Conservation (phyloP, 805 yeast genomes). For the Myxozyma melibiosi region DNA sequence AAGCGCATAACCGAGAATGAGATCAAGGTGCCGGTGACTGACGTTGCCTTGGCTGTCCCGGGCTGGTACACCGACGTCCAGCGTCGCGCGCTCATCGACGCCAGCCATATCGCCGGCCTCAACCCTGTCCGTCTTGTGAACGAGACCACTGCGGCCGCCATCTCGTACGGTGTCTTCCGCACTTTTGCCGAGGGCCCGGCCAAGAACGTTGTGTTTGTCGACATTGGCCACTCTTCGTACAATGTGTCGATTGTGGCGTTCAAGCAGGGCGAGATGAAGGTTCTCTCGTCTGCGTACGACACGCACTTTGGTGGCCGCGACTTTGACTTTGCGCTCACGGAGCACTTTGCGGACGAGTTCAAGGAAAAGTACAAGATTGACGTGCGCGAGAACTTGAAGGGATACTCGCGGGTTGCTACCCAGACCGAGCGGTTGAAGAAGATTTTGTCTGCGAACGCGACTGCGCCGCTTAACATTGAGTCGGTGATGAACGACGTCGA, state of each 20-base stretch:
- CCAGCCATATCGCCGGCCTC: constrained; percentile 92
- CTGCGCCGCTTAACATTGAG: constrained; percentile 94
- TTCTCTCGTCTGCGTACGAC: constrained; percentile 89
- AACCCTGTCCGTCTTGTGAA: constrained; percentile 98
- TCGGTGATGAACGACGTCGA: constrained; percentile 97
- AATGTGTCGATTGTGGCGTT: constrained; percentile 87
- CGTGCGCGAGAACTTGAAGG: constrained; percentile 88
- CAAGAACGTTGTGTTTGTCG: constrained; percentile 87
- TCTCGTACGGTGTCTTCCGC: constrained; percentile 98
- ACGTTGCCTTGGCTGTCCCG: constrained; percentile 93
- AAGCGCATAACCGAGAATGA: constrained; percentile 78
- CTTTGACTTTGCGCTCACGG: constrained; percentile 89
- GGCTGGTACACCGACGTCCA: constrained; percentile 96
- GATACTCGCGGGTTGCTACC: constrained; percentile 85
- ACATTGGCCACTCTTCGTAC: constrained; percentile 95
- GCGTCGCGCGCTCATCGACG: constrained; percentile 94
- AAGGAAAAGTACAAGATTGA: constrained; percentile 82
- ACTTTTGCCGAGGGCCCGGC: constrained; percentile 85
- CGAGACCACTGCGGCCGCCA: constrained; percentile 98
- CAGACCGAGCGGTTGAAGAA: constrained; percentile 94
- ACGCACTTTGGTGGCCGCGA: constrained; percentile 99
- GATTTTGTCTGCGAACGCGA: constrained; percentile 91
- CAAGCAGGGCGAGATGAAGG: constrained; percentile 94
- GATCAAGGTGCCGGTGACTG: constrained; percentile 78
- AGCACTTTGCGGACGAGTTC: constrained; percentile 93